phyloP scores from a whole-genome alignment of 495 filamentous ascomycete genomes.

The Acidiella bohemica region DNA sequence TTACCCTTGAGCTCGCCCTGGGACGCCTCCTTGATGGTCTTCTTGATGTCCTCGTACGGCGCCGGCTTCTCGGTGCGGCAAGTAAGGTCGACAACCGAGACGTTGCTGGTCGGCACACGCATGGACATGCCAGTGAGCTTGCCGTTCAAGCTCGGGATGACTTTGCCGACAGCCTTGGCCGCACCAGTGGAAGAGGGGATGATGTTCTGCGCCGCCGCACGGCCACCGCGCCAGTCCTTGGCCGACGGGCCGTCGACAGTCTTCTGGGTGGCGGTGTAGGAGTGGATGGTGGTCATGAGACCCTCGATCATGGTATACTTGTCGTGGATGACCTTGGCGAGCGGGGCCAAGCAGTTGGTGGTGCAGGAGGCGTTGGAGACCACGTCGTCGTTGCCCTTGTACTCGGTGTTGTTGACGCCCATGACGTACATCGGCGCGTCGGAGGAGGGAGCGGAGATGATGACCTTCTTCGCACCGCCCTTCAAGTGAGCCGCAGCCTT shows the following conservation, averaged over 20 bases:
- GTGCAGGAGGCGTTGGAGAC: slow-evolving; percentile 99
- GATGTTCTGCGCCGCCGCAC: slow-evolving; percentile 98
- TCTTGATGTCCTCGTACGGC: slow-evolving; percentile 89
- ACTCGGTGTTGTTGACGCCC: slow-evolving; percentile 91
- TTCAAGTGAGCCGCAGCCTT: slow-evolving; percentile 93
- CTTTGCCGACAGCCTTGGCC: slow-evolving; percentile 99
- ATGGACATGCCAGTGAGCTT: slow-evolving; percentile 99
- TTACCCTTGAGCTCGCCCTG: slow-evolving; percentile 74
- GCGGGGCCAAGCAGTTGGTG: slow-evolving; percentile 97
- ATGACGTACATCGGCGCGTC: slow-evolving; percentile 99
- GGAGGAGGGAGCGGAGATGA: slow-evolving; percentile 97
- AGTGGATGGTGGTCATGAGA: slow-evolving; percentile 99
- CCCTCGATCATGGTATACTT: slow-evolving; percentile 95
- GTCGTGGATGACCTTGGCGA: slow-evolving; percentile 98
- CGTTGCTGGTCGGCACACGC: slow-evolving; percentile 97
- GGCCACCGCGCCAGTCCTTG: slow-evolving; percentile 99
- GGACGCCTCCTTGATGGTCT: slow-evolving; percentile 73
- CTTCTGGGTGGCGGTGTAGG: slow-evolving; percentile 99
- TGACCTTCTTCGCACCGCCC: slow-evolving; percentile 98
- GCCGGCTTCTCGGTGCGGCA: slow-evolving; percentile 82
- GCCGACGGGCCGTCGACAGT: slow-evolving; percentile 91
- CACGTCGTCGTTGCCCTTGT: slow-evolving; percentile 77
- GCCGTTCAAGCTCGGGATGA: slow-evolving; percentile 92
- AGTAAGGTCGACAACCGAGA: slow-evolving; percentile 97
- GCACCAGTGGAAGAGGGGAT: slow-evolving; percentile 98